Percentiles rank a stretch among this genome's conserved stretches.
These are phyloP conservation scores for Trichoderma afroharzianum DNA, from an alignment of 2,329 filamentous ascomycete genomes.

Conservation along the genomic window DNA sequence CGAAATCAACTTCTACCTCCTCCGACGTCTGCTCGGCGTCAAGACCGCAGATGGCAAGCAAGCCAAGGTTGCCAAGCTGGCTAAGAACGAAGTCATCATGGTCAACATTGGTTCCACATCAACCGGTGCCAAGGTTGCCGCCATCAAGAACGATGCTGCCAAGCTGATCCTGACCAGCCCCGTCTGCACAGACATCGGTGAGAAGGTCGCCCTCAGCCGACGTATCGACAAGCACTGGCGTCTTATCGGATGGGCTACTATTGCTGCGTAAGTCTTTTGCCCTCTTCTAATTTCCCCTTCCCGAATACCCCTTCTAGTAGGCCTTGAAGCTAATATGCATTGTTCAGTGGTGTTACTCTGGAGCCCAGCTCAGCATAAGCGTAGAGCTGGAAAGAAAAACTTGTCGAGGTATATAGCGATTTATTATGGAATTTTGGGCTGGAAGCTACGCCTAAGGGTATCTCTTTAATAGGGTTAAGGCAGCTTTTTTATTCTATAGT, in stretches of 20 bases:
- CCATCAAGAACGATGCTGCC: constrained; percentile 95
- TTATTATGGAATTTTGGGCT: background rate
- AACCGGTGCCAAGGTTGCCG: constrained; percentile 93
- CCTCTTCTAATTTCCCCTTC: background rate
- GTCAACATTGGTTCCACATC: constrained; percentile 98
- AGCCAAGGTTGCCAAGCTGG: constrained; percentile 96
- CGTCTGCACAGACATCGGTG: constrained; percentile 93
- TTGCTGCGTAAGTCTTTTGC: constrained; percentile 57
- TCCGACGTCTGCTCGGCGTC: constrained; percentile 90
- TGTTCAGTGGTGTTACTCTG: constrained; percentile 49
- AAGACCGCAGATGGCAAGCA: constrained; percentile 98
- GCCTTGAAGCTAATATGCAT: constrained; percentile 24
- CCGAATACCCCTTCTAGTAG: background rate
- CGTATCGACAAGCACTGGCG: constrained; percentile 99
- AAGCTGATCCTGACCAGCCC: constrained; percentile 91
- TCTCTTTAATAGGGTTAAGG: background rate
- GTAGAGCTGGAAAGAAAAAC: background rate
- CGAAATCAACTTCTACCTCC: constrained; percentile 98
- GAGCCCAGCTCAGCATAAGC: constrained; percentile 47
- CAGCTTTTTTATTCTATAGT: background rate
- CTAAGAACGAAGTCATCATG: constrained; percentile 99
- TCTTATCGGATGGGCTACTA: constrained; percentile 86
- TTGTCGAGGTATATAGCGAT: constrained; percentile 1
- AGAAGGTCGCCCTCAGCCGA: constrained; percentile 94
- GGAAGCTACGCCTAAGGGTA: background rate